Conservation (phyloP, 2,329 filamentous ascomycete species). For the Venturia nashicola region DNA sequence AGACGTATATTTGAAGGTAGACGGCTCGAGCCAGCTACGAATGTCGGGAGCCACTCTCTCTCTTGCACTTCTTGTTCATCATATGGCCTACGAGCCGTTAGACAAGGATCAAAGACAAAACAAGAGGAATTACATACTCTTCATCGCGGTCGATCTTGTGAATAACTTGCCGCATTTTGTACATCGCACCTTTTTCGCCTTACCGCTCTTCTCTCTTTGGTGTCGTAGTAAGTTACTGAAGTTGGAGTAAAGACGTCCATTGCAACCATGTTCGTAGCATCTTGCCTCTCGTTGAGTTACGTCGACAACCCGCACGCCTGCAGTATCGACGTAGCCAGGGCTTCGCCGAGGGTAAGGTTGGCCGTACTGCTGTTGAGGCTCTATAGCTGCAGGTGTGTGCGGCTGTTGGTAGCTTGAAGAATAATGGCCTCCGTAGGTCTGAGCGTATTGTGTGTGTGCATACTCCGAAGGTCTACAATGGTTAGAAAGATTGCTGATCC, state of each 20-base stretch:
- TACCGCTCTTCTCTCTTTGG: slow-evolving; percentile 87
- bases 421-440: not conserved
- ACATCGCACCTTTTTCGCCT: slow-evolving; percentile 77
- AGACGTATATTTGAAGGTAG: not conserved
- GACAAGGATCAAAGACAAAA: no score
- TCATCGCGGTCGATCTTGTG: slow-evolving; percentile 75
- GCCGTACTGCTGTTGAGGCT: not conserved
- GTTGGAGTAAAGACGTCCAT: slow-evolving; percentile 87
- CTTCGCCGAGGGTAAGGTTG: not conserved
- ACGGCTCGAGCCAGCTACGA: not conserved
- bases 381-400: not conserved
- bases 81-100: slow-evolving; percentile 43
- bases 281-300: slow-evolving; percentile 73
- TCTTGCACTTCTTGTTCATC: slow-evolving; percentile 81
- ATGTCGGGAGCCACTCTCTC: not conserved
- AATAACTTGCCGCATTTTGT: slow-evolving; percentile 90
- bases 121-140: slow-evolving; percentile 33
- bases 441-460: not conserved
- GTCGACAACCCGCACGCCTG: slow-evolving; percentile 53
- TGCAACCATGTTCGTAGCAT: slow-evolving; percentile 96
- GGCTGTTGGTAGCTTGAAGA: not conserved
- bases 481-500: not conserved
- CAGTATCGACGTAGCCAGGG: not conserved
- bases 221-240: slow-evolving; percentile 91
- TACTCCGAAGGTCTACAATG: not conserved